Evolutionary conservation across 495 filamentous ascomycete genomes (phyloP).

Genomic region (Alectoria sarmentosa): DNA sequence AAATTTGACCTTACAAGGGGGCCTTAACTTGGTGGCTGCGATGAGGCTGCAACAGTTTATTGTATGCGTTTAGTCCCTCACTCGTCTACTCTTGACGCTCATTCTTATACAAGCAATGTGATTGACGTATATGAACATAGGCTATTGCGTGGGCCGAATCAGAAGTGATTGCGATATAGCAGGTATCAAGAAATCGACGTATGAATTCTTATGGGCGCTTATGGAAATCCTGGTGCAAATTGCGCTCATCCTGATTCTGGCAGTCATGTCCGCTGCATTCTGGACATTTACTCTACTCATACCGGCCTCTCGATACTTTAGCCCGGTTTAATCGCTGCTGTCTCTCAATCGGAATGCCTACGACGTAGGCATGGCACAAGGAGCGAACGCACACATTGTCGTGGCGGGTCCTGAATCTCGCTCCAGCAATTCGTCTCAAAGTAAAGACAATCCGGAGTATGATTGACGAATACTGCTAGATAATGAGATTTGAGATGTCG

Average conservation of each 20-base stretch:
- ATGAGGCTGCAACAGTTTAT: too few relatives aligned
- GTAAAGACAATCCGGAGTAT: not conserved
- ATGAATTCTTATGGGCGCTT: not conserved
- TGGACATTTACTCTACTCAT: not conserved
- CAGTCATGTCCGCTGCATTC: not conserved
- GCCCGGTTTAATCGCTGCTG: not conserved
- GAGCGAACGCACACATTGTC: slow-evolving; percentile 4
- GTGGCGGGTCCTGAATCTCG: not conserved
- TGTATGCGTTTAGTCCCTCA: too few relatives aligned
- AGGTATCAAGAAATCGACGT: not conserved
- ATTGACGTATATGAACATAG: not conserved
- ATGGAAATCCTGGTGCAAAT: not conserved
- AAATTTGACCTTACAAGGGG: too few relatives aligned
- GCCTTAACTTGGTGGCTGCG: too few relatives aligned
- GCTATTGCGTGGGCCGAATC: not conserved
- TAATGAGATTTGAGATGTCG: too few relatives aligned
- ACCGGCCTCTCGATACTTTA: not conserved
- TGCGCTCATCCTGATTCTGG: not conserved
- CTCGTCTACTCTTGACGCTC: too few relatives aligned
- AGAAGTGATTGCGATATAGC: not conserved
- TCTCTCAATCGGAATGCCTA: not conserved
- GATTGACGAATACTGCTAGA: too few relatives aligned
- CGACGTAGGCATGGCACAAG: not conserved
- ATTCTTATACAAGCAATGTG: not conserved
- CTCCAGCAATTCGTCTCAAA: not conserved